Percentiles rank a stretch among this genome's conserved stretches.
Evolutionary conservation across 768 basidiomycete species (phyloP).

Genomic region (Trametes punicea): DNA sequence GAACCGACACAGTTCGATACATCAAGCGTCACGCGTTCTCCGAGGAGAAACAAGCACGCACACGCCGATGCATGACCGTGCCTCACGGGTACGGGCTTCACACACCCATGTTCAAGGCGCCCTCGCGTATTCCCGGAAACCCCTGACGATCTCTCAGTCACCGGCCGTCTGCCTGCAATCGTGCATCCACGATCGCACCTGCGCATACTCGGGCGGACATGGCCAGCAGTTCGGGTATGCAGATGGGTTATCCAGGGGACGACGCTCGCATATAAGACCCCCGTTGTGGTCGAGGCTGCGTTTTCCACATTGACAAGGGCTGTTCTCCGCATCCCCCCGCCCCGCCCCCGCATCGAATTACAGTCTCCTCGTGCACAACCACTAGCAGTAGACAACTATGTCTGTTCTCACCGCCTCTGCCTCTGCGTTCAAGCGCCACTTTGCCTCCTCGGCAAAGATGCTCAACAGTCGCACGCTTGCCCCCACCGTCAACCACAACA

Average conservation of each 20-base stretch:
- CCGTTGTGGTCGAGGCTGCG: not conserved
- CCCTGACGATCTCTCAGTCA: not conserved
- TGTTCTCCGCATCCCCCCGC: too few species aligned
- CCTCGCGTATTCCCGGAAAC: slow-evolving; percentile 6
- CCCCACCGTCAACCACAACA: slow-evolving; percentile 11
- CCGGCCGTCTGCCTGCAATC: not conserved
- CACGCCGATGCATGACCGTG: too few species aligned
- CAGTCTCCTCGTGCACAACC: too few species aligned
- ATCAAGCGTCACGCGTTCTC: too few species aligned
- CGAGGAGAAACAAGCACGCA: too few species aligned
- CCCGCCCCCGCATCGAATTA: too few species aligned
- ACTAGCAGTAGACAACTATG: not conserved
- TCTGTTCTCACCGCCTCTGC: slow-evolving; percentile 14
- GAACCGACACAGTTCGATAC: too few species aligned
- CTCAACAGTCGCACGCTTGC: slow-evolving; percentile 14
- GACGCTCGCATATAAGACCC: not conserved
- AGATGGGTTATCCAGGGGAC: not conserved
- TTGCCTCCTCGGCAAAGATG: slow-evolving; percentile 11
- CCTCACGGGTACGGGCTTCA: too few species aligned
- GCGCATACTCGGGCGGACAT: not conserved
- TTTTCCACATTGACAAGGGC: not conserved
- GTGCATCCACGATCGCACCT: not conserved
- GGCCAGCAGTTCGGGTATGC: not conserved
- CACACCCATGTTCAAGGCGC: too few species aligned
- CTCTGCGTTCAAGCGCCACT: slow-evolving; percentile 13